Base-by-base conservation (phyloP, 2,329 filamentous ascomycete genomes). In the Boeremia exigua region DNA sequence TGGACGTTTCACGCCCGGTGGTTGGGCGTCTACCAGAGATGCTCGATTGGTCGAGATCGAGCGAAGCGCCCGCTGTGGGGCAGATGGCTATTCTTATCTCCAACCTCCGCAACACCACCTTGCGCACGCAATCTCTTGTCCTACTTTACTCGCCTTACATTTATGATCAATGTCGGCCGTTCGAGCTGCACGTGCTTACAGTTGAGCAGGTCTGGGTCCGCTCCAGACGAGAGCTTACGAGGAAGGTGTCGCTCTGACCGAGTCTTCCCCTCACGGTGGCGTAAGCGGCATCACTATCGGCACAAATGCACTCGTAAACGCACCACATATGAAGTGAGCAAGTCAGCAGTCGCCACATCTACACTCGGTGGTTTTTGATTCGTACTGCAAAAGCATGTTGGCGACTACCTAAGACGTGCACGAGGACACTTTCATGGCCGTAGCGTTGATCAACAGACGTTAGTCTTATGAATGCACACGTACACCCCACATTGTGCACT, bases 21-120 rank as follows among this genome's bases (percentile, higher is more conserved):
- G 46, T 42, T 37, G 47, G 51, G 66, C 66, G 66, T 67, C 46
- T 69, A 66, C 49, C 50, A 58, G 29, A 32, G 27, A 25, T 15
- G 46, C 46, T 60, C 59, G 51, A 69, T 67, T 69, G 66, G 66
- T 30, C 9, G 19, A 43, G 37, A 48, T 27, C 17, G 25, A 32
- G 32, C 15, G 47, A 51, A 50, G 53, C 53, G 53, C 53, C 47
- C 17, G 27, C 27, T 56, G 37, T 33, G 53, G 53, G 37, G 47
- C 53, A 36, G n/a, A 4, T 15, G 15, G 17, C 53, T 56, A 56
- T 56, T 56, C 42, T 51, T 53, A 48, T 19, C 48, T 25, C 38
- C 38, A 38, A 29, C 36, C 4, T 29, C 53, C 23, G 7, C 23
- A 50, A 43, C 40, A 56, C 42, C 53, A 48, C 48, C 48, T 53